Evolutionary conservation across 2,329 filamentous ascomycete genomes (phyloP).

Genomic region (Microthyrium microscopicum): DNA sequence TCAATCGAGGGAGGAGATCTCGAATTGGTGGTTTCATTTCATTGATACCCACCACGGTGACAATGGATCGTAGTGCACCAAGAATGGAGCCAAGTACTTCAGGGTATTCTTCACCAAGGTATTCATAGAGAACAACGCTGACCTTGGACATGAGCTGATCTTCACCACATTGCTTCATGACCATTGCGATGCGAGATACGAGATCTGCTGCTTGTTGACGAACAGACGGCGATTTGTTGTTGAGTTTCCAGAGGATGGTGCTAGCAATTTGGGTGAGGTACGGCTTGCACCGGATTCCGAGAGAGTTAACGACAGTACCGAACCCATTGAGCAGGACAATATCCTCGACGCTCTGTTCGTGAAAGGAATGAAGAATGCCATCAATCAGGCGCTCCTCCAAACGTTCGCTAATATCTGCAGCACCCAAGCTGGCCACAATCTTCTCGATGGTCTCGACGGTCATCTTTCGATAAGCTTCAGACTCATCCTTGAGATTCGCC

Average conservation of each 20-base stretch:
- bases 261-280: conserved; percentile 95
- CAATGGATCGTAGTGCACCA: conserved; percentile 84
- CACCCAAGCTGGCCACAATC: conserved; percentile 79
- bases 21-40: conserved; percentile 98
- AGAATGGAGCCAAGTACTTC: conserved; percentile 95
- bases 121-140: conserved; percentile 89
- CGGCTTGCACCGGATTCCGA: conserved; percentile 85
- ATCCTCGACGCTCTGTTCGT: conserved; percentile 94
- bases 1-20: conserved; percentile 83
- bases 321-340: conserved; percentile 94
- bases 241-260: conserved; percentile 88
- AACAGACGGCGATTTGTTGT: conserved; percentile 95
- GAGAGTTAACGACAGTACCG: conserved; percentile 88
- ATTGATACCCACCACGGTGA: conserved; percentile 92
- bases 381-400: conserved; percentile 90
- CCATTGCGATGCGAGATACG: conserved; percentile 91
- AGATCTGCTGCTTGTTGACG: conserved; percentile 93
- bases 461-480: conserved; percentile 97
- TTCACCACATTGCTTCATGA: conserved; percentile 97
- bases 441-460: conserved; percentile 97
- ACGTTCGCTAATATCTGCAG: conserved; percentile 82
- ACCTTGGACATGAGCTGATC: conserved; percentile 93
- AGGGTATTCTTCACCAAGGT: conserved; percentile 94
- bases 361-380: conserved; percentile 88
- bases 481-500: conserved; percentile 93